Percentiles rank a stretch among this genome's conserved stretches.
phyloP scores from a whole-genome alignment of 305 asterid genomes.

The Plantago coronopus region DNA sequence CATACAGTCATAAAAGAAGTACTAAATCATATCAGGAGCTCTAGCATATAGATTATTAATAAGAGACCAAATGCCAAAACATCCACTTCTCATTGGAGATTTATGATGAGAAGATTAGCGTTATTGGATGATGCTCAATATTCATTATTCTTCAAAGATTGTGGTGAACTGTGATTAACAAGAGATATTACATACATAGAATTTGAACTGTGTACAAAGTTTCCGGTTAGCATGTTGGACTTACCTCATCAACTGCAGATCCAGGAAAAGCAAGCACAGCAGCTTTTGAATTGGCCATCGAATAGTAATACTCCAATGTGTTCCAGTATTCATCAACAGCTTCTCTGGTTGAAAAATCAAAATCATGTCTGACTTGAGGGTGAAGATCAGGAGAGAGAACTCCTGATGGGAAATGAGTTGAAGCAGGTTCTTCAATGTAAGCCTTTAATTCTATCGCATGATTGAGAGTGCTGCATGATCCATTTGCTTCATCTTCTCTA shows the following conservation, averaged over 20 bases:
- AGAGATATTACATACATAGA: no score
- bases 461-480: slow-evolving; percentile 56
- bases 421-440: slow-evolving; percentile 87
- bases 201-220: no score
- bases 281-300: slow-evolving; percentile 67
- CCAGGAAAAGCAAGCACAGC: slow-evolving; percentile 97
- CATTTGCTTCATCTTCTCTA: slow-evolving; percentile 44
- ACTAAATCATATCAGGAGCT: no score
- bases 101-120: no score
- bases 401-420: slow-evolving; percentile 41
- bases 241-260: slow-evolving; percentile 82
- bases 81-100: no score
- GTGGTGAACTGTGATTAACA: no score
- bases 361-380: slow-evolving; percentile 92
- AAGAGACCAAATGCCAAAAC: no score
- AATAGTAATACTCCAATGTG: slow-evolving; percentile 85
- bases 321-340: slow-evolving; percentile 91
- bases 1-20: no score
- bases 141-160: no score
- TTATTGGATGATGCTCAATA: no score
- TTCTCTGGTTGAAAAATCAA: slow-evolving; percentile 72
- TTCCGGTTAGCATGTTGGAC: no score
- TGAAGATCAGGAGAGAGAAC: slow-evolving; percentile 67
- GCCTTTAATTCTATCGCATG: slow-evolving; percentile 90
- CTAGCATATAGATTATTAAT: no score